Evolutionary conservation across 2,329 filamentous ascomycete genomes (phyloP).

Genomic region (Teratosphaeria nubilosa): DNA sequence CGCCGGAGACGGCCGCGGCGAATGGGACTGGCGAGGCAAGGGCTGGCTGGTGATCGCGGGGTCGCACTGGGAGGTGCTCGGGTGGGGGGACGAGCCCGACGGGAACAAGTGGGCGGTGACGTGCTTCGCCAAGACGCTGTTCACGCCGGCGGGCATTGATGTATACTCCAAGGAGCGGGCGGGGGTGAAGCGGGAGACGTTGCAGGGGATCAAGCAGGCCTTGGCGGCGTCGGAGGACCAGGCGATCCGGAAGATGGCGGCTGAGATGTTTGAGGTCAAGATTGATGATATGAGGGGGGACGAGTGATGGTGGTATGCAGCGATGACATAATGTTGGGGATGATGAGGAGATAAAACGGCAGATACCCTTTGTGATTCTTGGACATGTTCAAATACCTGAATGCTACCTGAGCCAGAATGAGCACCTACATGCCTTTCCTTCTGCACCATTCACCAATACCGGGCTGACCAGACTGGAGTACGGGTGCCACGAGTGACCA

Average conservation of each 20-base stretch:
- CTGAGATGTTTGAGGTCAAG: conserved; percentile 38
- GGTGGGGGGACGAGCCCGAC: conserved; percentile 50
- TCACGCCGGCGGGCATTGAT: conserved; percentile 74
- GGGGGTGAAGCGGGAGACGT: conserved; percentile 50
- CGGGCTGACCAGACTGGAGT: not conserved
- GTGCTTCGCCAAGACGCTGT: conserved; percentile 73
- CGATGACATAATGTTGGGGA: not conserved
- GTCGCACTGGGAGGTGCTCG: conserved; percentile 73
- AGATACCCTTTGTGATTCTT: not conserved
- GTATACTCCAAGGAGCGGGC: conserved; percentile 57
- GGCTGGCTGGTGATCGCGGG: conserved; percentile 62
- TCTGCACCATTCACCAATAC: not conserved
- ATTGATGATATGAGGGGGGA: conserved; percentile 16
- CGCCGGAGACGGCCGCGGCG: conserved; percentile 24
- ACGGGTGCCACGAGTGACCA: too few species aligned
- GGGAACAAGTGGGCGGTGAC: conserved; percentile 61
- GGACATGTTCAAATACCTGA: conserved; percentile 18
- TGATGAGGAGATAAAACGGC: not conserved
- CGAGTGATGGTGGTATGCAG: not conserved
- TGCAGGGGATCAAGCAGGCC: conserved; percentile 46
- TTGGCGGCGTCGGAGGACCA: conserved; percentile 42
- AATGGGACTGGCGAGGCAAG: conserved; percentile 70
- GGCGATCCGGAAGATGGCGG: conserved; percentile 44
- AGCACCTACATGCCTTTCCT: not conserved
- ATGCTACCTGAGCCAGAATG: conserved; percentile 11